phyloP scores from a whole-genome alignment of 495 filamentous ascomycete species.

The Rostrohypoxylon terebratum region DNA sequence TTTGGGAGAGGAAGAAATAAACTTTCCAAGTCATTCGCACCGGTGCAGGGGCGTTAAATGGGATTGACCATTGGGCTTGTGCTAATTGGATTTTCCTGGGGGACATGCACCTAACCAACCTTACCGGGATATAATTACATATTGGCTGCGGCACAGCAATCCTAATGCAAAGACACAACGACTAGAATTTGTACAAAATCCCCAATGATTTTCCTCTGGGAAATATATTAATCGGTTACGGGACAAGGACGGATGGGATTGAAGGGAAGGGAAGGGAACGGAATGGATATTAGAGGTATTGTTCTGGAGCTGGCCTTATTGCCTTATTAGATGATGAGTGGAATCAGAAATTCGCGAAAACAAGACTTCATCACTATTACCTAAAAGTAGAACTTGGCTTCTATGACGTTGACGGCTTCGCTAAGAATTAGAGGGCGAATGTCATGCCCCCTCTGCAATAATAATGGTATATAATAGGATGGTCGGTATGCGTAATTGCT shows the following conservation, averaged over 20 bases:
- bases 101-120: neutral
- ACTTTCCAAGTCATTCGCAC: slow-evolving; percentile 1
- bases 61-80: slow-evolving; percentile 13
- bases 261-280: slow-evolving; percentile 7
- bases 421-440: neutral
- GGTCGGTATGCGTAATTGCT: neutral
- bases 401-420: neutral
- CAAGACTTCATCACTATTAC: slow-evolving; percentile 13
- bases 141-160: slow-evolving; percentile 8
- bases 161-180: neutral
- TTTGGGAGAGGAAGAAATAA: neutral
- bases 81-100: slow-evolving; percentile 20
- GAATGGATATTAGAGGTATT: slow-evolving; percentile 37
- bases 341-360: slow-evolving; percentile 21
- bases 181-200: neutral
- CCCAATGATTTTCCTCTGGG: slow-evolving; percentile 1
- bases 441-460: neutral
- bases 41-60: slow-evolving; percentile 26
- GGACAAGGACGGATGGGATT: neutral
- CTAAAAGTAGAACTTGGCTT: slow-evolving; percentile 24
- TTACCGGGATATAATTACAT: slow-evolving; percentile 29
- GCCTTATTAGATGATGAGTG: slow-evolving; percentile 40
- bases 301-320: slow-evolving; percentile 34
- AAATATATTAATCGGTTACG: slow-evolving; percentile 22
- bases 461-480: neutral